phyloP scores from a whole-genome alignment of 805 yeast genomes.

The Candida yuanshanica region DNA sequence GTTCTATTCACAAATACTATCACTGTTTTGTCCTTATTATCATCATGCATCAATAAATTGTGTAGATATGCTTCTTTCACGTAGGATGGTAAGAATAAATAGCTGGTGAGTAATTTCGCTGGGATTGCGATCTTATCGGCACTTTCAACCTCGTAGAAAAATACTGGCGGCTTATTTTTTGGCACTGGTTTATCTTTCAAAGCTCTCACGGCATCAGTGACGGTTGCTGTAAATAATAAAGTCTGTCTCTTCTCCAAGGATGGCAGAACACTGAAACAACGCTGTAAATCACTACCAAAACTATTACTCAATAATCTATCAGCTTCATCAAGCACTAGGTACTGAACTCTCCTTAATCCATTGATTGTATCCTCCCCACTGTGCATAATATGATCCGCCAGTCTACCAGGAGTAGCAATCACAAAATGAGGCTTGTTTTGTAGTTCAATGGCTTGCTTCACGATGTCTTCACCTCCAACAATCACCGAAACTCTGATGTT shows the following conservation, averaged over 20 bases:
- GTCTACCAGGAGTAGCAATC: slow-evolving; percentile 94
- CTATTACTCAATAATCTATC: slow-evolving; percentile 83
- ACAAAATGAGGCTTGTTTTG: slow-evolving; percentile 88
- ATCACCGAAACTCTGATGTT: slow-evolving; percentile 77
- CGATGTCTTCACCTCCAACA: slow-evolving; percentile 94
- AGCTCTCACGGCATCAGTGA: slow-evolving; percentile 85
- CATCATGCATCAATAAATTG: slow-evolving; percentile 56
- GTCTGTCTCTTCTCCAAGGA: slow-evolving; percentile 74
- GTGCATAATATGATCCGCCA: slow-evolving; percentile 84
- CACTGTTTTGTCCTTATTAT: slow-evolving; percentile 59
- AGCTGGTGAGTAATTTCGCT: slow-evolving; percentile 54
- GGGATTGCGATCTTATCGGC: slow-evolving; percentile 81
- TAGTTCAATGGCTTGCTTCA: slow-evolving; percentile 78
- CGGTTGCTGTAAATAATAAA: slow-evolving; percentile 88
- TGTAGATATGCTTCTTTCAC: slow-evolving; percentile 87
- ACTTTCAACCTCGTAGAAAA: slow-evolving; percentile 69
- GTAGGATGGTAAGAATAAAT: slow-evolving; percentile 75
- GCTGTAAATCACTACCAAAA: slow-evolving; percentile 71
- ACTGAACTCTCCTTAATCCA: slow-evolving; percentile 75
- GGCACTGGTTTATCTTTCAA: slow-evolving; percentile 60
- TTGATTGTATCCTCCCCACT: slow-evolving; percentile 85
- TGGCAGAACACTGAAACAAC: slow-evolving; percentile 71
- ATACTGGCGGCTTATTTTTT: slow-evolving; percentile 48
- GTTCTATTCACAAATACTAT: slow-evolving; percentile 92
- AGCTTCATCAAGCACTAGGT: slow-evolving; percentile 90